A percentile compares a stretch with the other conserved stretches of the same genome.
phyloP scores from a whole-genome alignment of 345 rosid genomes.

The Arabis hirsuta region DNA sequence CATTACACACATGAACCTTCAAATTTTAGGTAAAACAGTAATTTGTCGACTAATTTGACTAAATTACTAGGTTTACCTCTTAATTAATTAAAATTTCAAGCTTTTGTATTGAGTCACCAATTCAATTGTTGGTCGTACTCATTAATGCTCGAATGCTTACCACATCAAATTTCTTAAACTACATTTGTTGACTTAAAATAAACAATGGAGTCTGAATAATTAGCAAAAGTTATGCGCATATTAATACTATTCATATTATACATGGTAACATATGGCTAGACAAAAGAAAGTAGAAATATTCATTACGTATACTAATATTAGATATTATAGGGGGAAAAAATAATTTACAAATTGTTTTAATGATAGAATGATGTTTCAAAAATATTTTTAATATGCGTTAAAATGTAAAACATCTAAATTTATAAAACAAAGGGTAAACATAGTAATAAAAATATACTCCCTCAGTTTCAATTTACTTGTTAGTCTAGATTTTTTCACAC shows the following conservation, averaged over 20 bases:
- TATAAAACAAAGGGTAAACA: neutral
- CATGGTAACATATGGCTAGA: too few species aligned
- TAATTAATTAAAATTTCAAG: neutral
- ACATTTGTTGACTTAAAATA: slow-evolving; percentile 2
- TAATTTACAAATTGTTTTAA: too few species aligned
- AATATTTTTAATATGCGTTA: neutral
- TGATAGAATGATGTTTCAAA: too few species aligned
- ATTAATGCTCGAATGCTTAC: slow-evolving; percentile 8
- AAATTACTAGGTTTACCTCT: slow-evolving; percentile 23
- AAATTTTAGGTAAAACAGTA: slow-evolving; percentile 31
- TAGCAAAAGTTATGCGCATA: too few species aligned
- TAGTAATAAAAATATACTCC: too few species aligned
- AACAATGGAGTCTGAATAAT: neutral
- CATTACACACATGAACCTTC: neutral
- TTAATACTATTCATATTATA: too few species aligned
- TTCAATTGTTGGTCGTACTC: slow-evolving; percentile 30
- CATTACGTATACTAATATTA: too few species aligned
- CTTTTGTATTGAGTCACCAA: slow-evolving; percentile 31
- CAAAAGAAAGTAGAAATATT: neutral
- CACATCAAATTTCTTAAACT: neutral
- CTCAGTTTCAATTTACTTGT: too few species aligned
- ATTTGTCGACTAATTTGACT: slow-evolving; percentile 35
- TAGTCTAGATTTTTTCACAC: too few species aligned
- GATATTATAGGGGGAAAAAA: too few species aligned
- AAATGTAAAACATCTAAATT: neutral